Conservation (phyloP, 345 rosid genomes). For the Psidium friedrichsthalianum region DNA sequence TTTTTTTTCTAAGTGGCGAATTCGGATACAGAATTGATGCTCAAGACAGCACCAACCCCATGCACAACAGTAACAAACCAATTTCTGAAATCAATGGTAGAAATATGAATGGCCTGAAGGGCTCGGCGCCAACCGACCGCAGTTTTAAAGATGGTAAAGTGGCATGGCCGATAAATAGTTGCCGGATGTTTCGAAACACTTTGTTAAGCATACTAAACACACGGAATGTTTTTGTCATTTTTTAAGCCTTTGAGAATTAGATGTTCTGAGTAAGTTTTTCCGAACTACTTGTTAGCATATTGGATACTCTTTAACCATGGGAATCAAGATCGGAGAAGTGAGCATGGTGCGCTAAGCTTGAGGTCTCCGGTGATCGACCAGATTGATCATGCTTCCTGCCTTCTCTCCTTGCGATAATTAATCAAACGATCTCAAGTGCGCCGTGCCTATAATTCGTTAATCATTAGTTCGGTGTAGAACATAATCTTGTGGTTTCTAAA, state of each 20-base stretch:
- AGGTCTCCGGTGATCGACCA: not conserved
- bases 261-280: not conserved
- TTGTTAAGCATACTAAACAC: not conserved
- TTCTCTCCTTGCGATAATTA: not conserved
- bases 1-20: not conserved
- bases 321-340: not conserved
- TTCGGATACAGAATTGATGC: not conserved
- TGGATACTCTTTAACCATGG: fast-evolving
- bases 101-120: not conserved
- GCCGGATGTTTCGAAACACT: not conserved
- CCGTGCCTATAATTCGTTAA: not conserved
- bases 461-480: not conserved
- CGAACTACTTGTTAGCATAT: not conserved
- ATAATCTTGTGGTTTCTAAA: not conserved
- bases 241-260: not conserved
- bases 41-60: not conserved
- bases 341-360: not conserved
- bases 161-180: not conserved
- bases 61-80: not conserved
- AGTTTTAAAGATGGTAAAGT: not conserved
- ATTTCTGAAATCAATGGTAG: not conserved
- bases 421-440: not conserved
- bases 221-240: not conserved
- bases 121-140: not conserved
- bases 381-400: not conserved